Conservation (phyloP, 441 rosid genomes). For the Metrosideros polymorpha region DNA sequence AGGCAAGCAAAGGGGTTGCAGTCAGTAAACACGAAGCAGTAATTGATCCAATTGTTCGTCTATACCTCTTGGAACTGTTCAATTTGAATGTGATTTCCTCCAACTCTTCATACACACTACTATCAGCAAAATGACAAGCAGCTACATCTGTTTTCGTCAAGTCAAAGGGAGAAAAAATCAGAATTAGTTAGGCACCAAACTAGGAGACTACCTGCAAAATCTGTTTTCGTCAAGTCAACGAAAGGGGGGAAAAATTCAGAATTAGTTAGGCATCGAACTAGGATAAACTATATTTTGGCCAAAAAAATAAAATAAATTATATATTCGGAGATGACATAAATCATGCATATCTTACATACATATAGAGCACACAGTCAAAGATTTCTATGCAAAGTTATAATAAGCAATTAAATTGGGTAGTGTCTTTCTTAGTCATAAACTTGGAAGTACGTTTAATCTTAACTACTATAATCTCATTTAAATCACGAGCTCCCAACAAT, state of each 20-base stretch:
- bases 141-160: not conserved
- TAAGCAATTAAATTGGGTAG: not conserved
- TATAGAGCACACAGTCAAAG: not conserved
- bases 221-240: not conserved
- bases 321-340: not conserved
- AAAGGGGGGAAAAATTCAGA: not conserved
- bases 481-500: too few species aligned
- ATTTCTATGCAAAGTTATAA: not conserved
- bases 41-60: constrained; percentile 76
- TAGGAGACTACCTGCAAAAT: not conserved
- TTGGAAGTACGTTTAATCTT: not conserved
- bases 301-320: not conserved
- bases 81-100: constrained; percentile 48
- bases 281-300: not conserved
- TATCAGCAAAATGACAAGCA: not conserved
- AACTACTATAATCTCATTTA: too few species aligned
- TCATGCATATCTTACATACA: not conserved
- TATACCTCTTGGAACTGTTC: constrained; percentile 64
- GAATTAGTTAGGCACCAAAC: not conserved
- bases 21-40: constrained; percentile 72
- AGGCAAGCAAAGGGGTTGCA: constrained; percentile 70
- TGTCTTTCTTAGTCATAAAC: not conserved
- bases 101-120: constrained; percentile 37
- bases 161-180: not conserved
- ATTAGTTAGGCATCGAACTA: not conserved